These are phyloP conservation scores for Lentinula detonsa DNA, from an alignment of 768 basidiomycete species.

Conservation along the genomic window DNA sequence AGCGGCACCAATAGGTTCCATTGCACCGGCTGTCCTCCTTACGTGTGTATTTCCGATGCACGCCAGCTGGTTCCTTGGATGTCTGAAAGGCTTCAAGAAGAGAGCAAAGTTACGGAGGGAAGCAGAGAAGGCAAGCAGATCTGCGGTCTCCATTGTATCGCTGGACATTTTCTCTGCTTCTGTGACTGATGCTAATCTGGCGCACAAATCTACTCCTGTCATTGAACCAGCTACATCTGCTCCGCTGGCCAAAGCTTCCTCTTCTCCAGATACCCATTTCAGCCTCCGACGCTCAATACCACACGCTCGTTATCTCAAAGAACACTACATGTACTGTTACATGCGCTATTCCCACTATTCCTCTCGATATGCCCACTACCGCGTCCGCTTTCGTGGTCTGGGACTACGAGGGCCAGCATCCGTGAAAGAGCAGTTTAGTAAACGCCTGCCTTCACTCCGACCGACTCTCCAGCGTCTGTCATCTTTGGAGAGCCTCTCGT, in stretches of 20 bases:
- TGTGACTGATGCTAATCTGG: no score
- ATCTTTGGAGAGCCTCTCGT: background rate
- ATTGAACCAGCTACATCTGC: background rate
- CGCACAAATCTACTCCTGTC: background rate
- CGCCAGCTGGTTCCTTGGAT: constrained; percentile 46
- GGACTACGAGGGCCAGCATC: background rate
- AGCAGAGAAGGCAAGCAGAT: background rate
- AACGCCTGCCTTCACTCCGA: background rate
- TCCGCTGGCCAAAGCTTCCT: background rate
- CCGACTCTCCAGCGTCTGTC: background rate
- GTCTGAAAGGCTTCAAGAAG: constrained; percentile 40
- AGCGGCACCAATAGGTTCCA: constrained; percentile 24
- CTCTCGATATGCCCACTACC: constrained; percentile 1
- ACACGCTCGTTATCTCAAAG: background rate
- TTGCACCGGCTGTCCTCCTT: constrained; percentile 33
- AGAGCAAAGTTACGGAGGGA: constrained; percentile 14
- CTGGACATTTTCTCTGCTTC: background rate
- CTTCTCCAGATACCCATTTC: background rate
- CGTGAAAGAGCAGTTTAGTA: background rate
- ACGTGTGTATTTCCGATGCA: constrained; percentile 41
- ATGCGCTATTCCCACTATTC: background rate
- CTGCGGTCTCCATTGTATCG: background rate
- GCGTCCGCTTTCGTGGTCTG: background rate
- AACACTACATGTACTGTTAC: background rate
- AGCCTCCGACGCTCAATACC: background rate